A percentile compares a stretch with the other conserved stretches of the same genome.
These are phyloP conservation scores for Tolypocladium cylindrosporum DNA, from an alignment of 2,329 filamentous ascomycete genomes.

Conservation along the genomic window DNA sequence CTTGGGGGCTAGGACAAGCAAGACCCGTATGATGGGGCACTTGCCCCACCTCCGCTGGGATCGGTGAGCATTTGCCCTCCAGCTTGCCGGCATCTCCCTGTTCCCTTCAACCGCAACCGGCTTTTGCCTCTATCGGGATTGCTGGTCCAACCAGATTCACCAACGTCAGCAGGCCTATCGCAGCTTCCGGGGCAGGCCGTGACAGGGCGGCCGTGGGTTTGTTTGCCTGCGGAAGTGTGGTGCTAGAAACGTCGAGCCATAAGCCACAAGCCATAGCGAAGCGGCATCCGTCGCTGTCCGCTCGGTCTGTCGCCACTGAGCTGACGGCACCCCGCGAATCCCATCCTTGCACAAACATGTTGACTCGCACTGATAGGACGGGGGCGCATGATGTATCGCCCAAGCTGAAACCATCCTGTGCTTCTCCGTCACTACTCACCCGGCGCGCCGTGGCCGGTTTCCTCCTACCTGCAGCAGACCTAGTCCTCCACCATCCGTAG, in stretches of 20 bases:
- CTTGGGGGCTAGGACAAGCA: too few species aligned
- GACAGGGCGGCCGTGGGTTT: not conserved
- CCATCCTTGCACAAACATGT: not conserved
- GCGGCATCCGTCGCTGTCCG: too few species aligned
- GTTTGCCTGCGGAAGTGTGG: not conserved
- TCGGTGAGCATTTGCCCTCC: not conserved
- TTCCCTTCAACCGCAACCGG: too few species aligned
- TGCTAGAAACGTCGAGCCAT: not conserved
- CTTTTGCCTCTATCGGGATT: not conserved
- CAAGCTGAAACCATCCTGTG: not conserved
- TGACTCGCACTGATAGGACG: not conserved
- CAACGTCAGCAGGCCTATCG: not conserved
- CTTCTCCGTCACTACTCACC: not conserved
- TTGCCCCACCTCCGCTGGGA: not conserved
- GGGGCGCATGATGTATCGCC: not conserved
- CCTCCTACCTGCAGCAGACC: too few species aligned
- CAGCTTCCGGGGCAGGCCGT: not conserved
- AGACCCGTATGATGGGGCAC: too few species aligned
- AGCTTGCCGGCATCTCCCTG: not conserved
- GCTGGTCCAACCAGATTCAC: not conserved
- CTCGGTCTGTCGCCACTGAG: not conserved
- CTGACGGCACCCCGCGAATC: not conserved
- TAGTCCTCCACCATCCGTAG: too few species aligned
- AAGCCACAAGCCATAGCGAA: too few species aligned
- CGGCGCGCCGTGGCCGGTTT: too few species aligned